Evolutionary conservation across 441 rosid genomes (phyloP).

Genomic region (Omphalea diandra): DNA sequence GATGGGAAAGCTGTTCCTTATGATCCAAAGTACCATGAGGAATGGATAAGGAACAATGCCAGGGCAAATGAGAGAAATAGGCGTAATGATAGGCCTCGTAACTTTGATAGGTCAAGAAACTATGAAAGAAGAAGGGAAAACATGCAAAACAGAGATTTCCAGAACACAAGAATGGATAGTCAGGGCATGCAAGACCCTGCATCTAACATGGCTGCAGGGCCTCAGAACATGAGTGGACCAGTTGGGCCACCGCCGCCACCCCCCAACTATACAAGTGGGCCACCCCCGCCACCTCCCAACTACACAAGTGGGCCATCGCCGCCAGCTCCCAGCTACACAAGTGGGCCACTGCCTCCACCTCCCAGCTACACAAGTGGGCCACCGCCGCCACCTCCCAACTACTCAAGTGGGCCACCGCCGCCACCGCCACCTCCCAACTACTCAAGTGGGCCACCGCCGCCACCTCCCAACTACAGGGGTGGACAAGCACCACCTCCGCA

Average conservation of each 20-base stretch:
- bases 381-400: conserved; percentile 13
- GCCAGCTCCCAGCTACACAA: conserved; percentile 2
- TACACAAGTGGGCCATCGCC: conserved; percentile 14
- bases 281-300: background rate
- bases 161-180: conserved; percentile 20
- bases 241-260: conserved; percentile 3
- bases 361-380: conserved; percentile 18
- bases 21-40: conserved; percentile 93
- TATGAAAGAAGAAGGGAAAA: conserved; percentile 86
- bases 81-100: conserved; percentile 82
- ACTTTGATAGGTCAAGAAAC: conserved; percentile 71
- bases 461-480: background rate
- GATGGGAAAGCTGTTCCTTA: conserved; percentile 92
- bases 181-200: conserved; percentile 34
- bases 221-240: conserved; percentile 8
- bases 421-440: conserved; percentile 24
- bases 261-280: background rate
- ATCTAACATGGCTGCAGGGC: conserved; percentile 14
- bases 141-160: conserved; percentile 42
- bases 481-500: conserved; percentile 5
- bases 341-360: no score
- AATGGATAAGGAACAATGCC: conserved; percentile 89
- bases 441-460: background rate
- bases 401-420: conserved; percentile 35
- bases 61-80: conserved; percentile 83